Conservation (phyloP, 2,329 filamentous ascomycete genomes). For the Curvularia verruculosa region DNA sequence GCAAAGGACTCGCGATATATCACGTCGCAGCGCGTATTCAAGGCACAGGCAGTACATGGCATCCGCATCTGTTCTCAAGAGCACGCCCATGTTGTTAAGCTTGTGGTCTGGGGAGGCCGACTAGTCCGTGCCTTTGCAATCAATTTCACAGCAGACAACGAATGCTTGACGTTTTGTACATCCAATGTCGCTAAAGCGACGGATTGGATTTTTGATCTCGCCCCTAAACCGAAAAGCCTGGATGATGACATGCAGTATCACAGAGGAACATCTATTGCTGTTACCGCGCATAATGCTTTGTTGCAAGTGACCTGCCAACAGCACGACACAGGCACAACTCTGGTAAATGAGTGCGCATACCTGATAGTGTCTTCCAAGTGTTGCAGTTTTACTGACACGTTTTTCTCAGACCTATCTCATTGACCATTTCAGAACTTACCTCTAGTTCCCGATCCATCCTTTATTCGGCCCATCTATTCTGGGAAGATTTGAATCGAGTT, state of each 20-base stretch:
- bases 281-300: constrained; percentile 89
- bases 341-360: constrained; percentile 6
- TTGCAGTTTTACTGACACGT: constrained; percentile 4
- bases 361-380: background rate
- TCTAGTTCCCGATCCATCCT: constrained; percentile 81
- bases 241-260: constrained; percentile 13
- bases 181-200: constrained; percentile 33
- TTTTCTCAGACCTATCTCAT: constrained; percentile 12
- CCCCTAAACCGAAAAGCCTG: constrained; percentile 20
- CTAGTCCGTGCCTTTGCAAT: constrained; percentile 56
- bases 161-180: constrained; percentile 20
- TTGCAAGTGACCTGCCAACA: constrained; percentile 55
- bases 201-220: constrained; percentile 49
- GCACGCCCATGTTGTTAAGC: constrained; percentile 27
- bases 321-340: constrained; percentile 4
- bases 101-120: constrained; percentile 47
- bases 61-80: constrained; percentile 57
- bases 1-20: constrained; percentile 32
- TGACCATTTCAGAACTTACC: constrained; percentile 57
- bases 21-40: constrained; percentile 61
- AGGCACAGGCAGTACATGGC: constrained; percentile 75
- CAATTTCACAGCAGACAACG: constrained; percentile 25
- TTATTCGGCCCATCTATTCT: constrained; percentile 79
- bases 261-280: constrained; percentile 43
- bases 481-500: constrained; percentile 63